Evolutionary conservation across 495 filamentous ascomycete genomes (phyloP), one percentile per base, ranked within the genome.

Genomic region (Xylaria acuta): DNA sequence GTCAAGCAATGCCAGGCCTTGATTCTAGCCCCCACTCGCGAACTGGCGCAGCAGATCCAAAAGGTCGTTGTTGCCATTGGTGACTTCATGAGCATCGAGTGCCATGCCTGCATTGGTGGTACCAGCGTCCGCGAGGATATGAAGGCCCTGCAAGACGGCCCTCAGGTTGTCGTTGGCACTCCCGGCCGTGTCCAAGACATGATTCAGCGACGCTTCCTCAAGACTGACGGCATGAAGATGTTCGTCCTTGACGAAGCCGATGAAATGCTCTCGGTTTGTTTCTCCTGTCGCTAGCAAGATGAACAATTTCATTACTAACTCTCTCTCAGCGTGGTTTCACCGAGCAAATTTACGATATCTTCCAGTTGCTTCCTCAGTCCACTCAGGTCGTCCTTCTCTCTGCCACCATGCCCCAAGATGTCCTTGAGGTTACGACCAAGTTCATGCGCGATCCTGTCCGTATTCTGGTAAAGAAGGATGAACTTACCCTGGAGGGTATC

Each of bases 321-420:
- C 58, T 60, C 58, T 25, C 70, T 54, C 78, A 95, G 90, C 94
- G 95, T 82, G 96, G 96, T 82, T 99, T 99, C 90, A 94, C 93
- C 74, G 97, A 99, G 88, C 96, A 99, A 88, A 99, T 99, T 86
- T 99, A 99, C 88, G 97, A 99, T 82, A 96, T 99, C 85, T 99
- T 97, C 90, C 97, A 97, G 83, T 92, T 97, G 56, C 93, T 99
- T 60, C 96, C 96, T 43, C 96, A 95, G 83, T 93, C 94, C 64
- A 99, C 97, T 76, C 96, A 99, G 88, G 96, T 99, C 66, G 95
- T 97, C 71, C 92, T 99, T 73, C 90, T 99, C 60, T 98, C 95
- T 49, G 96, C 96, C 75, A 99, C 96, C 77, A 95, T 99, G 87
- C 96, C 96, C 76, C 93, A 98, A 87, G 97, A 99, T 79, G 96